Conservation (phyloP, 2,329 filamentous ascomycete genomes). For the Dothideomycetidae sp. region DNA sequence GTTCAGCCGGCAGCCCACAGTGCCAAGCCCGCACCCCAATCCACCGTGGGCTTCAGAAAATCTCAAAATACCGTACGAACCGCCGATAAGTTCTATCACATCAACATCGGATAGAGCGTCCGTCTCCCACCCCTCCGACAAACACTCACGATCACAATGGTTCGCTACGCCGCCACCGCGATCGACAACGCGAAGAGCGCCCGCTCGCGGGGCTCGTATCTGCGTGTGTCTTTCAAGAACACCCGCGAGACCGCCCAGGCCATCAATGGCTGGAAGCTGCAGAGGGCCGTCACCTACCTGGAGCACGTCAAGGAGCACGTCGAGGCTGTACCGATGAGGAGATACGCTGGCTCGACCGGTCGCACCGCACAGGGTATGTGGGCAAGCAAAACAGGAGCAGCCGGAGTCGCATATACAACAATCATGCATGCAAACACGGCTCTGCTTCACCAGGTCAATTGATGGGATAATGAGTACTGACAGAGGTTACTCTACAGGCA, state of each 20-base stretch:
- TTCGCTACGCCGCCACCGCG: conserved; percentile 89
- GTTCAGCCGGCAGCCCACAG: conserved; percentile 7
- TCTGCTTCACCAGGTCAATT: conserved; percentile 6
- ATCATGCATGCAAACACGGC: too few species aligned
- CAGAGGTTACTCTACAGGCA: conserved; percentile 48
- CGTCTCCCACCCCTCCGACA: too few species aligned
- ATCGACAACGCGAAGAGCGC: conserved; percentile 85
- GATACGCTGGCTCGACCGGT: conserved; percentile 91
- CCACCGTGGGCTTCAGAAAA: conserved; percentile 5
- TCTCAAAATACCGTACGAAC: conserved; percentile 4
- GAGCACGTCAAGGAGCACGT: conserved; percentile 95
- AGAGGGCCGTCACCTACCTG: conserved; percentile 90
- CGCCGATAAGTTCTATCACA: not conserved
- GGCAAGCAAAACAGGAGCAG: conserved; percentile 4
- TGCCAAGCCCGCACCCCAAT: conserved; percentile 9
- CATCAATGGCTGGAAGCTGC: conserved; percentile 98
- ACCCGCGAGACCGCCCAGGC: conserved; percentile 98
- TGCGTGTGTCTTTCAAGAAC: conserved; percentile 99
- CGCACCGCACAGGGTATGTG: conserved; percentile 93
- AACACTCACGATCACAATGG: too few species aligned
- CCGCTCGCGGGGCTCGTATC: conserved; percentile 95
- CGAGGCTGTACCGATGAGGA: conserved; percentile 96
- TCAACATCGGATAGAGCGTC: not conserved
- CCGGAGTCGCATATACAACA: not conserved
- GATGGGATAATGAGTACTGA: conserved; percentile 19